These are phyloP conservation scores for Pseudonectria foliicola DNA, from an alignment of 2,329 filamentous ascomycete genomes.

Conservation along the genomic window DNA sequence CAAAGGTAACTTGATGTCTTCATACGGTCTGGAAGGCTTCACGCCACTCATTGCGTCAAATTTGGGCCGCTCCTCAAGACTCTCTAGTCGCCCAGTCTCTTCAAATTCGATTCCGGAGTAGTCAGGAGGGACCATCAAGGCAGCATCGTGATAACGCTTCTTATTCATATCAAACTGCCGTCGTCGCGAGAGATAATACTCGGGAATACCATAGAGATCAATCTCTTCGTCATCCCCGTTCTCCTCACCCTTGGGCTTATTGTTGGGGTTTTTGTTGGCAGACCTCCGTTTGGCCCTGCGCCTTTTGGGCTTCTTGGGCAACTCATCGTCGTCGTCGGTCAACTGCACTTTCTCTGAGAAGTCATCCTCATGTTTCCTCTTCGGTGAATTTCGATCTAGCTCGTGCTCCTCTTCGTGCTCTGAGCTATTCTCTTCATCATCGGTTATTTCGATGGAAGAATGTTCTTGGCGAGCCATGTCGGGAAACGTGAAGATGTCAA, in stretches of 20 bases:
- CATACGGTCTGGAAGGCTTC: conserved; percentile 61
- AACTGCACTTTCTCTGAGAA: conserved; percentile 41
- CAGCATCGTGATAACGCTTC: conserved; percentile 55
- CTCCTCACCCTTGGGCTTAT: conserved; percentile 21
- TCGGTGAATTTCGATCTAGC: conserved; percentile 13
- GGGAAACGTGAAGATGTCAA: background rate
- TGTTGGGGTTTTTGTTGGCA: conserved; percentile 19
- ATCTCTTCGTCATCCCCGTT: conserved; percentile 34
- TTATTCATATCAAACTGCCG: conserved; percentile 59
- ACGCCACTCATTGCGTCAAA: conserved; percentile 50
- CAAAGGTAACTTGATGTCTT: conserved; percentile 66
- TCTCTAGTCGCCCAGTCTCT: conserved; percentile 25
- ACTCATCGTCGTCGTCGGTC: conserved; percentile 53
- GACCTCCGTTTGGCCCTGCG: conserved; percentile 23
- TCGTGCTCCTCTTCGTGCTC: conserved; percentile 10
- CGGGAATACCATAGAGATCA: conserved; percentile 56
- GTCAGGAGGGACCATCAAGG: conserved; percentile 68
- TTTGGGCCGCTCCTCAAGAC: conserved; percentile 59
- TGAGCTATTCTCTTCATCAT: conserved; percentile 17
- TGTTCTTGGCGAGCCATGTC: background rate
- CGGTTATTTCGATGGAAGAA: conserved; percentile 20
- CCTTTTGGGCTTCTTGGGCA: conserved; percentile 49
- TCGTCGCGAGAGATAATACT: conserved; percentile 65
- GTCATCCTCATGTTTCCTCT: conserved; percentile 31
- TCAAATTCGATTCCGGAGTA: conserved; percentile 70